A percentile compares a stretch with the other conserved stretches of the same genome.
phyloP scores from a whole-genome alignment of 108 stramenopile species.

The Skeletonema menzelii region DNA sequence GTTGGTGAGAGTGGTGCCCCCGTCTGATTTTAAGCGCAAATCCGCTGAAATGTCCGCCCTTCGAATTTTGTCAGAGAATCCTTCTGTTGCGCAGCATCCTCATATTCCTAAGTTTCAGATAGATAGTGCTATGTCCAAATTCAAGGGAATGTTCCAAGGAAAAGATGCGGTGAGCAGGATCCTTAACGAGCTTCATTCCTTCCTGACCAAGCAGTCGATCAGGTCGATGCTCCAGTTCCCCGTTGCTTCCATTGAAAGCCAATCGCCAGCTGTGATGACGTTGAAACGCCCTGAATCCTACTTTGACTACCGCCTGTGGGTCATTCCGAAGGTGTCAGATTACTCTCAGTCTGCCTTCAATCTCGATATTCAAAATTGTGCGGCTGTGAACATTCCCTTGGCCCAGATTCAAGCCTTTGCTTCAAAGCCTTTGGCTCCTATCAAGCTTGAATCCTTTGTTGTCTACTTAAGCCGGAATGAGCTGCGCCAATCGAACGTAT shows the following conservation, averaged over 20 bases:
- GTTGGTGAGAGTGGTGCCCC: constrained; percentile 87
- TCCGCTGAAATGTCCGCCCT: constrained; percentile 93
- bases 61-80: constrained; percentile 91
- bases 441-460: constrained; percentile 85
- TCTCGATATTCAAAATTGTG: constrained; percentile 88
- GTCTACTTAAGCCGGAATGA: constrained; percentile 63
- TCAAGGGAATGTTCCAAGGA: constrained; percentile 94
- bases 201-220: constrained; percentile 69
- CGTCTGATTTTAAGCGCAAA: constrained; percentile 82
- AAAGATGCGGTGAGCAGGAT: constrained; percentile 90
- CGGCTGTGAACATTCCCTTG: constrained; percentile 86
- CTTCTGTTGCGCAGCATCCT: constrained; percentile 79
- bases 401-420: constrained; percentile 89
- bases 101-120: constrained; percentile 97
- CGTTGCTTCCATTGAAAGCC: constrained; percentile 38
- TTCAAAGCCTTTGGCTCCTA: constrained; percentile 81
- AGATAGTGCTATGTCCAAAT: constrained; percentile 90
- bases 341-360: constrained; percentile 75
- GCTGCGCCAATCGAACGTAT: constrained; percentile 64
- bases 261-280: constrained; percentile 66
- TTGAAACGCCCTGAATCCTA: constrained; percentile 73
- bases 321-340: constrained; percentile 81
- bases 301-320: constrained; percentile 83
- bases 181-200: constrained; percentile 71
- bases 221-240: constrained; percentile 66